phyloP scores from a whole-genome alignment of 2,329 filamentous ascomycete species.

The Leptographium radiaticola region DNA sequence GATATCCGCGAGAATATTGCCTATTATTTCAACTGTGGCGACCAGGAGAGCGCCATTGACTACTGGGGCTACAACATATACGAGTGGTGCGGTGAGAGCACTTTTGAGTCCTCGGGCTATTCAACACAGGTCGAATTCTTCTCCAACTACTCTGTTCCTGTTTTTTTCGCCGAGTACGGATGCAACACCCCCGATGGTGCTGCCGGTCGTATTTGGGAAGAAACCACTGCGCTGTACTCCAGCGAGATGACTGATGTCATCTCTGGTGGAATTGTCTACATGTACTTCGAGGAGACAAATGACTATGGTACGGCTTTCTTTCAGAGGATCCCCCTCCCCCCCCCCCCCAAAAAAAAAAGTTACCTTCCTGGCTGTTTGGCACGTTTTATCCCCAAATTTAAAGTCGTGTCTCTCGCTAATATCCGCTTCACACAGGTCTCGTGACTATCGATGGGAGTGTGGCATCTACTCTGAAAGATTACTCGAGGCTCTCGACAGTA shows the following conservation, averaged over 20 bases:
- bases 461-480: conserved; percentile 61
- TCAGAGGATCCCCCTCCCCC: no score
- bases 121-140: conserved; percentile 76
- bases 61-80: conserved; percentile 99
- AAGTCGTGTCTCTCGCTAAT: no score
- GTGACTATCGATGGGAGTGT: conserved; percentile 43
- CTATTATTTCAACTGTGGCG: conserved; percentile 89
- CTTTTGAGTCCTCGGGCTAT: conserved; percentile 66
- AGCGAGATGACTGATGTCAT: conserved; percentile 73
- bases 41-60: conserved; percentile 57
- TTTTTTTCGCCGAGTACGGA: conserved; percentile 98
- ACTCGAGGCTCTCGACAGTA: conserved; percentile 55
- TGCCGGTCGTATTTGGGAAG: conserved; percentile 65
- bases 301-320: conserved; percentile 52
- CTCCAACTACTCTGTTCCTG: conserved; percentile 75
- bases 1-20: conserved; percentile 71
- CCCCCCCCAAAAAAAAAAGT: no score
- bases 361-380: no score
- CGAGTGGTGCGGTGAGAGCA: conserved; percentile 90
- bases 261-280: conserved; percentile 96
- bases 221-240: conserved; percentile 72
- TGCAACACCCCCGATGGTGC: conserved; percentile 60
- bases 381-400: no score
- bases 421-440: conserved; percentile 37
- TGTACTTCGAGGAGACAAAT: conserved; percentile 90